phyloP scores from a whole-genome alignment of 352 stramenopile species.

The Pilasporangium apinafurcum region DNA sequence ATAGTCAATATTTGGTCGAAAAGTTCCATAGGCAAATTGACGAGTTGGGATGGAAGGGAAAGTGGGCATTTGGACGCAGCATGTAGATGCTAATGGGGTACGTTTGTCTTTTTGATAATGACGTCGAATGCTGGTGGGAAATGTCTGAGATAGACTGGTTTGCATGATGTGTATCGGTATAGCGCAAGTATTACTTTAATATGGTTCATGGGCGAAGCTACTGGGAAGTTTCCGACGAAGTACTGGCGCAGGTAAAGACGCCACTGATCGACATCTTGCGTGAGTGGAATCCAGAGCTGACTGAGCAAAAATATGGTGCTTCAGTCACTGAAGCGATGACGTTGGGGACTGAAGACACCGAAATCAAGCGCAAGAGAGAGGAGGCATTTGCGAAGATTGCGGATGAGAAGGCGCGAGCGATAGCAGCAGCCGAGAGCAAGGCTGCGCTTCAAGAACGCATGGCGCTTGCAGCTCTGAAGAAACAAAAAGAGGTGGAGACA shows the following conservation, averaged over 20 bases:
- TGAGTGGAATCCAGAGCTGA: constrained; percentile 33
- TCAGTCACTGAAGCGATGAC: constrained; percentile 9
- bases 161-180: background rate
- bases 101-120: constrained; percentile 2
- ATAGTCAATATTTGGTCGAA: too few species aligned
- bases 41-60: constrained; percentile 27
- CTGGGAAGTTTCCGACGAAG: constrained; percentile 57
- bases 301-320: constrained; percentile 25
- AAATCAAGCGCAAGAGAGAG: constrained; percentile 24
- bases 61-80: constrained; percentile 68
- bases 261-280: constrained; percentile 40
- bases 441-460: constrained; percentile 52
- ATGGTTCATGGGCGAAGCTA: constrained; percentile 68
- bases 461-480: constrained; percentile 46
- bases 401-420: constrained; percentile 6
- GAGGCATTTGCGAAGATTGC: constrained; percentile 17
- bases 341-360: constrained; percentile 29
- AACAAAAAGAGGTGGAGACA: constrained; percentile 35
- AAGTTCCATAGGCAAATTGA: too few species aligned
- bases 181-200: constrained; percentile 81
- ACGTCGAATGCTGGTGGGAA: background rate
- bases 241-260: constrained; percentile 38
- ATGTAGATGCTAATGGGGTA: constrained; percentile 55
- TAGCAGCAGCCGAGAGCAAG: constrained; percentile 1
- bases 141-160: background rate